Conservation (phyloP, 1,284 basidiomycete species). For the Naganishia liquefaciens region DNA sequence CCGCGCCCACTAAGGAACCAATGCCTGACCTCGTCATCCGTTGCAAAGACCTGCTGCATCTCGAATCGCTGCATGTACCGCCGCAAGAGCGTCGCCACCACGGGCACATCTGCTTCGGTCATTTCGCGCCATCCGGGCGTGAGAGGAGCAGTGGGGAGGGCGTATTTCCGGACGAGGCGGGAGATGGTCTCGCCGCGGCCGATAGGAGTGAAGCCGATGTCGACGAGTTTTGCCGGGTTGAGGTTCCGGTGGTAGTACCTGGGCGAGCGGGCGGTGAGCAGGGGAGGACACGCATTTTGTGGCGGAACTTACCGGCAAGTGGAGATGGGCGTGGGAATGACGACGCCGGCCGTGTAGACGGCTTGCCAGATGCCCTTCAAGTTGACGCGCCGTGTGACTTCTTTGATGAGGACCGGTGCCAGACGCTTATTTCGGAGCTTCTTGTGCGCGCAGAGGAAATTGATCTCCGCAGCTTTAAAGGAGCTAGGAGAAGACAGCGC, state of each 20-base stretch:
- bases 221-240: constrained; percentile 88
- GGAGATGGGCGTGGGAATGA: constrained; percentile 85
- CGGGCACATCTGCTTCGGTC: constrained; percentile 71
- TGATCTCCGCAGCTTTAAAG: constrained; percentile 83
- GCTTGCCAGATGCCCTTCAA: constrained; percentile 92
- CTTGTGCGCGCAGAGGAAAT: constrained; percentile 98
- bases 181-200: constrained; percentile 82
- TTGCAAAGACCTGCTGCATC: constrained; percentile 72
- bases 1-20: constrained; percentile 86
- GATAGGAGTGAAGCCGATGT: constrained; percentile 85
- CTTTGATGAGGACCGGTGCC: constrained; percentile 95
- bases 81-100: constrained; percentile 72
- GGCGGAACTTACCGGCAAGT: constrained; percentile 66
- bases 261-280: constrained; percentile 8
- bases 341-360: constrained; percentile 90
- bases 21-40: constrained; percentile 78
- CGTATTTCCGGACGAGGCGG: constrained; percentile 74
- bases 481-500: constrained; percentile 55
- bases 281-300: constrained; percentile 11
- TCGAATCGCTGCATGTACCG: constrained; percentile 85
- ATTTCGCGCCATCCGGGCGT: constrained; percentile 82
- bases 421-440: constrained; percentile 93
- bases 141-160: constrained; percentile 59
- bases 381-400: constrained; percentile 91
- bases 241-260: constrained; percentile 92